Base-by-base conservation (phyloP, 2,329 filamentous ascomycete species). In the Exserohilum turcica region DNA sequence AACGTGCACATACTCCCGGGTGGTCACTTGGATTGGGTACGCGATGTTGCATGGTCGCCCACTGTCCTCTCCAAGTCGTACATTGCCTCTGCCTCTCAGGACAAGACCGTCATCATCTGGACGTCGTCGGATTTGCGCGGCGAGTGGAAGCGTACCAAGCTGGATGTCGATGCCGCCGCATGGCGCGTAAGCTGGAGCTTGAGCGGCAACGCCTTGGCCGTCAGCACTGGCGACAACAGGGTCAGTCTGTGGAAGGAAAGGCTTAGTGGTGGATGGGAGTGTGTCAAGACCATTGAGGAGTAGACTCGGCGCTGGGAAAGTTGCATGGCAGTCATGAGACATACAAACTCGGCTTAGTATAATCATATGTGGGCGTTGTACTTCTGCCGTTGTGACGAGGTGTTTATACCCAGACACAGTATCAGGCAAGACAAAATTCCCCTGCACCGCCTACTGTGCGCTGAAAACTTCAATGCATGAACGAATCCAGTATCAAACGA, bases 191-290 rank as follows among this genome's bases (percentile, higher is more conserved):
- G 91, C 82, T 99, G 94, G 94, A 96, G 92, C 67, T 81, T 97
- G 72, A 96, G 91, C 75, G 94, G 94, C 46, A 99, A 99, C 74
- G 92, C 97, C 16, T 82, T 99, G 66, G 94, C 94, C 8, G 91
- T 97, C 58, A 94, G 90, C 72, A 91, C 91, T 33, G 91, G 89
- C 21, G 93, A 99, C 78, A 99, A 99, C 82, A 92, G 95, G 79
- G 92, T 99, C 50, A 95, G 89, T 48, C 77, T 99, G 75, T 99
- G 93, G 93, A 99, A 97, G 84, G 94, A 99, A 84, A 96, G 96
- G 74, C 80, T 99, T 66, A 90, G 89, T 74, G 94, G 94, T 49
- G 91, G 96, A 72, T 99, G 94, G 94, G 92, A 97, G 78, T 91
- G 90, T 69, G 91, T 97, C 63, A 97, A 96, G 84, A 92, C 91